phyloP scores from a whole-genome alignment of 176 grass and related monocot species.

The Musa schizocarpa region DNA sequence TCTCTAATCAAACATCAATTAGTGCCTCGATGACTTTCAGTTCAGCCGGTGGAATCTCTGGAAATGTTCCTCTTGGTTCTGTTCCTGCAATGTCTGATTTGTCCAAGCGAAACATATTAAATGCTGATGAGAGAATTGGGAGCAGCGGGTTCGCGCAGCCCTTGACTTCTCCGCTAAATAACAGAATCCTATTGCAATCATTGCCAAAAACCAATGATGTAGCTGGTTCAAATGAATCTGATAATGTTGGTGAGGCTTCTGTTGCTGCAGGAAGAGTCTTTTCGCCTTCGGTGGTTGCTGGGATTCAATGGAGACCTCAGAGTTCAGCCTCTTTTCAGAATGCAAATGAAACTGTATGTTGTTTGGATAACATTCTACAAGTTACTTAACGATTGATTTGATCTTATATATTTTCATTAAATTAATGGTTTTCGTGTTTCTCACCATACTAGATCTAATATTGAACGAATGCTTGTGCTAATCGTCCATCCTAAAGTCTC shows the following conservation, averaged over 20 bases:
- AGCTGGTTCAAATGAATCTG: constrained; percentile 38
- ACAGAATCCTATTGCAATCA: constrained; percentile 28
- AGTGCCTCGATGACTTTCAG: neutral
- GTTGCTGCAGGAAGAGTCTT: constrained; percentile 61
- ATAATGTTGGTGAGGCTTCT: constrained; percentile 38
- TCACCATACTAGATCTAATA: neutral
- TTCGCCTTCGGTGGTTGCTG: constrained; percentile 58
- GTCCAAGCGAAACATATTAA: constrained; percentile 14
- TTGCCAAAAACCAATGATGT: constrained; percentile 45
- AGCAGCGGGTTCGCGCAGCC: constrained; percentile 8
- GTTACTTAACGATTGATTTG: too few relatives aligned
- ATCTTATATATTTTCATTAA: too few relatives aligned
- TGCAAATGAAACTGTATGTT: constrained; percentile 77
- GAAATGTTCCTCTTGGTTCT: constrained; percentile 18
- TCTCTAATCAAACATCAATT: constrained; percentile 16
- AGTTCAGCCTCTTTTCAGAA: constrained; percentile 46
- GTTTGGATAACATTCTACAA: neutral
- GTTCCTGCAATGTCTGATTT: constrained; percentile 17
- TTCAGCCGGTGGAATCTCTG: constrained; percentile 10
- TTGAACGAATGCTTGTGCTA: too few relatives aligned
- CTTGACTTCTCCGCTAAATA: constrained; percentile 13
- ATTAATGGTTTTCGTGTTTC: too few relatives aligned
- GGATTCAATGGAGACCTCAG: constrained; percentile 72
- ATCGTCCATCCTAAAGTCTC: too few relatives aligned
- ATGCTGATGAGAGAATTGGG: constrained; percentile 21